Conservation (phyloP, 805 yeast genomes). For the Wickerhamomyces bovis region DNA sequence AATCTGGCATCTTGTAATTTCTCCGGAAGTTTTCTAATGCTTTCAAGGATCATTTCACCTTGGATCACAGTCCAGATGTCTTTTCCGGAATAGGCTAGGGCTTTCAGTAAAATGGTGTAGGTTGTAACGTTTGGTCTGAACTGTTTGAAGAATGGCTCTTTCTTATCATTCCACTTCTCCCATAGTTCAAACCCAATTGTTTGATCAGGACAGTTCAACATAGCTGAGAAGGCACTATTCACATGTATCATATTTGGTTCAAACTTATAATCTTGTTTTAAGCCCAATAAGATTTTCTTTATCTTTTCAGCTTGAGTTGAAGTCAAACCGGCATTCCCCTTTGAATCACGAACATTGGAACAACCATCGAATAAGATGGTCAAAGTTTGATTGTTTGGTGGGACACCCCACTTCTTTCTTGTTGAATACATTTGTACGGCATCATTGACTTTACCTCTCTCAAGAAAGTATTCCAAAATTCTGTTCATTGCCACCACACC, state of each 20-base stretch:
- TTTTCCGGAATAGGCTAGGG: slow-evolving; percentile 12
- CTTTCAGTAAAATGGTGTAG: slow-evolving; percentile 22
- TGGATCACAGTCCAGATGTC: slow-evolving; percentile 5
- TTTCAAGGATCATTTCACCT: slow-evolving; percentile 11
- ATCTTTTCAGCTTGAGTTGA: slow-evolving; percentile 30
- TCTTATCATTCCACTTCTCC: slow-evolving; percentile 23
- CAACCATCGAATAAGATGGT: slow-evolving; percentile 43
- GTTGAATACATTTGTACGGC: slow-evolving; percentile 47
- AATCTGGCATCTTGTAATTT: slow-evolving; percentile 12
- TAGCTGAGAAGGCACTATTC: slow-evolving; percentile 41
- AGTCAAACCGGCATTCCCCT: slow-evolving; percentile 24
- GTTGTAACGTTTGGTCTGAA: slow-evolving; percentile 31
- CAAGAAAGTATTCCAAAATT: slow-evolving; percentile 45
- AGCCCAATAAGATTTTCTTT: slow-evolving; percentile 26
- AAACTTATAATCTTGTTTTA: slow-evolving; percentile 23
- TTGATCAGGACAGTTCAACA: slow-evolving; percentile 35
- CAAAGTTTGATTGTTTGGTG: slow-evolving; percentile 41
- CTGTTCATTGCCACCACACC: slow-evolving; percentile 61
- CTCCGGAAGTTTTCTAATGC: slow-evolving; percentile 9
- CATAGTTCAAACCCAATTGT: slow-evolving; percentile 33
- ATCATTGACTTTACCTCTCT: slow-evolving; percentile 33
- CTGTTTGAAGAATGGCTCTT: slow-evolving; percentile 13
- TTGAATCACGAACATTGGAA: slow-evolving; percentile 25
- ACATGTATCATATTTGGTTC: slow-evolving; percentile 35
- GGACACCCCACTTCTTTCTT: slow-evolving; percentile 58